Base-by-base conservation (phyloP, 495 filamentous ascomycete genomes). In the Aspergillus olivimuriae region DNA sequence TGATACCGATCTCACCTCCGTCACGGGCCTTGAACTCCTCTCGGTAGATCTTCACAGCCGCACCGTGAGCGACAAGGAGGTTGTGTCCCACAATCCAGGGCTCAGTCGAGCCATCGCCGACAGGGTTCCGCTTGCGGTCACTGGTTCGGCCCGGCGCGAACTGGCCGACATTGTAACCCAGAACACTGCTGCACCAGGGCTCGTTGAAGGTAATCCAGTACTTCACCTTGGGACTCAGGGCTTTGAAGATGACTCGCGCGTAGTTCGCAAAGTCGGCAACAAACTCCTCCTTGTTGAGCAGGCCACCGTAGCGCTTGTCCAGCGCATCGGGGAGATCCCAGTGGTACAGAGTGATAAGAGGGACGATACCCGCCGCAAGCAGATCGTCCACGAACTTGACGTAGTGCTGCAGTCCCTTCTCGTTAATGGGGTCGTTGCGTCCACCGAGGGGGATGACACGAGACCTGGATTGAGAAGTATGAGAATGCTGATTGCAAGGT, bases 361-460 rank as follows among this genome's bases (percentile, higher is more conserved):
- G 75, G 2, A 51, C 65, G 48, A 77, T 76, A 1, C 71, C 72
- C 1, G 67, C 68, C 0, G 55, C 71, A 30, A 64, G 58, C n/a
- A 78, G 58, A 35, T 70, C 63, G 32, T 77, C 68, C 20, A 78
- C 58, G 37, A 76, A 73, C 35, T 65, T 63, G 23, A 59, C 47
- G 45, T 77, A 78, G 51, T 70, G 68, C 33, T 68, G 55, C 5
- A 78, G 43, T 22, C 74, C 75, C 22, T 66, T 63, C 38, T 70
- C 54, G 48, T 77, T 72, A 50, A 72, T 43, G 9, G 65, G 68
- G 26, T 70, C 68, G 24, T 68, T 69, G 23, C 68, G 66, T 34
- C 68, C 68, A n/a, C 68, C 68, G 34, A 69, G 58, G 12, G 84
- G 83, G 48, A 88, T 85, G 48, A 87, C 76, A 33, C 84, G 77